Evolutionary conservation across 768 basidiomycete genomes (phyloP), one percentile per base, ranked within the genome.

Genomic region (Kwoniella botswanensis): DNA sequence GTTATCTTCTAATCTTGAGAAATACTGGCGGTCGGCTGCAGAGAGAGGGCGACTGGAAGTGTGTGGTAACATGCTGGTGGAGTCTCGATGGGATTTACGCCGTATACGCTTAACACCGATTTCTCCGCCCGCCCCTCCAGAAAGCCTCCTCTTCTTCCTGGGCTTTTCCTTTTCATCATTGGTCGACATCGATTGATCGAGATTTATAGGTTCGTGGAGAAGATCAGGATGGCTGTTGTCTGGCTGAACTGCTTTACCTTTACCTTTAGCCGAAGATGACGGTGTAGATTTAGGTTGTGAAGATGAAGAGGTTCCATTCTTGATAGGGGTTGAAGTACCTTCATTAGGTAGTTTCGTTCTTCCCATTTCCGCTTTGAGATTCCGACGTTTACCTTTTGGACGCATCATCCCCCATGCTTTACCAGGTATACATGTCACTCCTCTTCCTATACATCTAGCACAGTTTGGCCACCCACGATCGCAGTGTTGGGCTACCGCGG

Each of bases 401-500:
- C 70, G 52, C 74, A 78, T 68, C 41, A 65, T 62, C 3, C 68
- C 68, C 72, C 72, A 73, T 11, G 50, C 52, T 50, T 58, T 70
- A 6, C 68, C 68, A 41, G 63, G 68, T 18, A 58, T 66, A 57
- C 73, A 74, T 2, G 24, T 53, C 11, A 61, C 46, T 17, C 63
- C 73, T 71, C 63, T 57, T 3, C 53, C 21, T 12, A 46, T 22
- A 65, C 78, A 79, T n/a, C 74, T 63, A n/a, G 59, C 62, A 63
- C 79, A 80, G 4, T 60, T 60, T 22, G 79, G 79, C 65, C 68
- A 74, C 3, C 62, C 63, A 18, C 77, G 60, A 62, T 78, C 76
- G 60, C 79, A 80, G 22, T 70, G 63, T 53, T 72, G 67, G 29
- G 72, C 68, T 4, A 73, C 69, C 5, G 62, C 56, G 9, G 71